Conservation (phyloP, 2,329 filamentous ascomycete genomes). For the Didymellaceae sp. region DNA sequence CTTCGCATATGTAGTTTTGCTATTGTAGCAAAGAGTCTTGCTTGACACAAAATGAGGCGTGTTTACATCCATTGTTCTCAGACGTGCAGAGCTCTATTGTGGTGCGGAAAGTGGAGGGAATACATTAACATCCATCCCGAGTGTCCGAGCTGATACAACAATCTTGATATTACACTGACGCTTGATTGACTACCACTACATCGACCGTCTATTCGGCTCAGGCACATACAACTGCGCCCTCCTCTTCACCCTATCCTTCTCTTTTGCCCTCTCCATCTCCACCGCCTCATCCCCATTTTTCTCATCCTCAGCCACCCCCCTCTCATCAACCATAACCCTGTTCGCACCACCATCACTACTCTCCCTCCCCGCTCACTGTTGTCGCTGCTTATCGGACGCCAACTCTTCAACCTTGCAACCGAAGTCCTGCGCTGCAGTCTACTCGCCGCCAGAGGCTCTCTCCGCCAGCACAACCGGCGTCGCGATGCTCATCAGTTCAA, state of each 20-base stretch:
- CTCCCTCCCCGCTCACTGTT: constrained; percentile 23
- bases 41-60: too few relatives aligned
- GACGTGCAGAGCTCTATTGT: too few relatives aligned
- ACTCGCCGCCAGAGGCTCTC: constrained; percentile 45
- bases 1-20: too few relatives aligned
- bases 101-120: too few relatives aligned
- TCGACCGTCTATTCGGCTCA: neutral
- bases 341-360: constrained; percentile 30
- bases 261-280: constrained; percentile 2
- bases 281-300: constrained; percentile 36
- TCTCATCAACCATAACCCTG: constrained; percentile 52
- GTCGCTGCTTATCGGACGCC: constrained; percentile 43
- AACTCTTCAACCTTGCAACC: constrained; percentile 35
- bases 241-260: constrained; percentile 4
- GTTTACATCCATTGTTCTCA: too few relatives aligned
- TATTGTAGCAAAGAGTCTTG: too few relatives aligned
- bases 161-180: too few relatives aligned
- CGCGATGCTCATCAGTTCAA: constrained; percentile 42
- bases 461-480: constrained; percentile 48
- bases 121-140: too few relatives aligned
- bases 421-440: constrained; percentile 28
- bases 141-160: too few relatives aligned
- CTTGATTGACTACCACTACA: too few relatives aligned
- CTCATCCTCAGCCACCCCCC: constrained; percentile 46
- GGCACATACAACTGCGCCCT: constrained; percentile 28